Conservation (phyloP, 345 rosid genomes). For the Populus nigra region DNA sequence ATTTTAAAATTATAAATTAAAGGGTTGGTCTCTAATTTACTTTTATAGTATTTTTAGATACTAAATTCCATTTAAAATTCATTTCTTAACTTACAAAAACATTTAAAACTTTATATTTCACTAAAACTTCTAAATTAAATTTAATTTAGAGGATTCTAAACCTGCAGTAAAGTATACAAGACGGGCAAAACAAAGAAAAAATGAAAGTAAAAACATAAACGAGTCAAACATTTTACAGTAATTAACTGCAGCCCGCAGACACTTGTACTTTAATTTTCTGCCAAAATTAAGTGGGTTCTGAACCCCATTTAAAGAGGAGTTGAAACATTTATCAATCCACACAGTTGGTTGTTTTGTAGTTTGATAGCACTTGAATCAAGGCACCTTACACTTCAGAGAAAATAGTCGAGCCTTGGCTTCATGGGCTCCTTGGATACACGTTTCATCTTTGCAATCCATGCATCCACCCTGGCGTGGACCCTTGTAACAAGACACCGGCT, state of each 20-base stretch:
- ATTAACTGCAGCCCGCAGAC: background rate
- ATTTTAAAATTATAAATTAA: too few relatives aligned
- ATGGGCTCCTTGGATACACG: background rate
- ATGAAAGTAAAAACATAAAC: background rate
- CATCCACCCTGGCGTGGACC: conserved; percentile 27
- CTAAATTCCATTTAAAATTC: too few relatives aligned
- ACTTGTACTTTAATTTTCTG: background rate
- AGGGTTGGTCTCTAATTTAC: too few relatives aligned
- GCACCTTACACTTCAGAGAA: background rate
- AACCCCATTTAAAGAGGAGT: background rate
- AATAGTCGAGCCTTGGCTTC: background rate
- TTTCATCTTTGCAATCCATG: background rate
- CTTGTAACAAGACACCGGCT: background rate
- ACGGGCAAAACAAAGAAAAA: too few relatives aligned
- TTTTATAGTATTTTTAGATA: too few relatives aligned
- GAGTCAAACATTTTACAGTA: background rate
- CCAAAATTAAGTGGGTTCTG: background rate
- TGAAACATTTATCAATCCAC: conserved; percentile 1
- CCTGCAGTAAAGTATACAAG: too few relatives aligned
- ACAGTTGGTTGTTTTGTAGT: background rate
- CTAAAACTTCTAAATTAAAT: too few relatives aligned
- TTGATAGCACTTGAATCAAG: background rate
- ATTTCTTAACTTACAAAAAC: too few relatives aligned
- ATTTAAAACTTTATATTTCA: too few relatives aligned
- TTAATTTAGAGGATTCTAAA: too few relatives aligned